A percentile compares a stretch with the other conserved stretches of the same genome.
Conservation (phyloP, 768 basidiomycete genomes). For the Amanita polypyramis region DNA sequence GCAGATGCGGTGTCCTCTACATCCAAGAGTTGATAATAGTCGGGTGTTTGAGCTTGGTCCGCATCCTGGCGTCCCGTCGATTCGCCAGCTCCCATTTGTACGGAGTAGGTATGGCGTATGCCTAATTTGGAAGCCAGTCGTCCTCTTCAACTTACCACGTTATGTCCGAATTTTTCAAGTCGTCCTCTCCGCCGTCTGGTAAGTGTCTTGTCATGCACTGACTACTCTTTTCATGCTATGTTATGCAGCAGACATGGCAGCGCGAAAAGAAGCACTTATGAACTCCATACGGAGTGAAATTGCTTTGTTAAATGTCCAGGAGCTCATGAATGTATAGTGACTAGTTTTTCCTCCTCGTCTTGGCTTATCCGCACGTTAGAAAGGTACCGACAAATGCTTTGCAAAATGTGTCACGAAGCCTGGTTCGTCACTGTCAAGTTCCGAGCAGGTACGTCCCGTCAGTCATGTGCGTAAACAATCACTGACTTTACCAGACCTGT, state of each 20-base stretch:
- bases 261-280: constrained; percentile 49
- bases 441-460: constrained; percentile 50
- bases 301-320: constrained; percentile 66
- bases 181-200: constrained; percentile 24
- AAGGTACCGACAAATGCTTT: constrained; percentile 72
- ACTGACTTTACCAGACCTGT: constrained; percentile 39
- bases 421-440: constrained; percentile 50
- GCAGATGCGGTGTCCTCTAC: constrained; percentile 73
- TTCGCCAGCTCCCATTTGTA: constrained; percentile 58
- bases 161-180: constrained; percentile 51
- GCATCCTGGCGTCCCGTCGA: constrained; percentile 32
- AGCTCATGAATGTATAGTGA: constrained; percentile 60
- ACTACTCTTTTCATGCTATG: neutral
- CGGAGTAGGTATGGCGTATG: neutral
- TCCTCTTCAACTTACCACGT: constrained; percentile 1
- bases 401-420: constrained; percentile 72
- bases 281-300: constrained; percentile 58
- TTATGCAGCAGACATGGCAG: constrained; percentile 26
- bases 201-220: constrained; percentile 3
- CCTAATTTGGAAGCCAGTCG: constrained; percentile 1
- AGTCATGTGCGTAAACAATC: neutral
- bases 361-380: constrained; percentile 31
- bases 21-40: constrained; percentile 79
- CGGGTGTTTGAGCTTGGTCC: constrained; percentile 22
- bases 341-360: neutral